Percentiles rank a stretch among this genome's conserved stretches.
Evolutionary conservation across 306 rosid genomes (phyloP).

Genomic region (Lithocarpus polystachyus): DNA sequence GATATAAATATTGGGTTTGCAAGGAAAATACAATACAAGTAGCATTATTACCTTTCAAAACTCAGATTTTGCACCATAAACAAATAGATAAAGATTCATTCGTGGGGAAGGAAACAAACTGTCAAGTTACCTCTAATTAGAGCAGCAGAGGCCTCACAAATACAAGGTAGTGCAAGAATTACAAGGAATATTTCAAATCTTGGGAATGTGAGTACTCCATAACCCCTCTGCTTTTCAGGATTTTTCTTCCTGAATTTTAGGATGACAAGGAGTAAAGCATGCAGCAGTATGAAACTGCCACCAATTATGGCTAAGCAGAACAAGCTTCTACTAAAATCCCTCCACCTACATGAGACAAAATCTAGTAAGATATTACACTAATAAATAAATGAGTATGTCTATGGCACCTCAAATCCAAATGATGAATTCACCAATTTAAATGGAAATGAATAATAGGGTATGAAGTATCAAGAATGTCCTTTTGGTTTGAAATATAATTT

Average conservation of each 20-base stretch:
- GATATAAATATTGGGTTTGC: neutral
- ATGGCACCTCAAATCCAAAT: neutral
- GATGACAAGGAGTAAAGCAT: constrained; percentile 52
- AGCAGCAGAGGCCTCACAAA: constrained; percentile 63
- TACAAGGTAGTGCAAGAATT: constrained; percentile 70
- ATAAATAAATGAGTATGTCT: neutral
- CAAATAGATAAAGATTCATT: neutral
- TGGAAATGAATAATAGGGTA: neutral
- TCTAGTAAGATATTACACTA: neutral
- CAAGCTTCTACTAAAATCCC: constrained; percentile 66
- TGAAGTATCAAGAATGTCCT: neutral
- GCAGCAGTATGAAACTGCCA: constrained; percentile 66
- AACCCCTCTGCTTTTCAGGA: constrained; percentile 41
- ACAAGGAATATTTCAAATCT: constrained; percentile 82
- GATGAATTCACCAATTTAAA: neutral
- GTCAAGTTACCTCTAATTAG: constrained; percentile 57
- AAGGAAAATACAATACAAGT: neutral
- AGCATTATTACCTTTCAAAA: neutral
- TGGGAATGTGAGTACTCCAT: constrained; percentile 81
- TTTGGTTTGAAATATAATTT: neutral
- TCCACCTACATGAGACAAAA: constrained; percentile 57
- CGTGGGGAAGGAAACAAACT: neutral
- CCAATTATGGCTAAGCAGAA: constrained; percentile 75
- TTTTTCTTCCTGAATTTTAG: constrained; percentile 52
- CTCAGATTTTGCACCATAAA: neutral